Evolutionary conservation across 345 rosid species (phyloP).

Genomic region (Gossypium arboreum): DNA sequence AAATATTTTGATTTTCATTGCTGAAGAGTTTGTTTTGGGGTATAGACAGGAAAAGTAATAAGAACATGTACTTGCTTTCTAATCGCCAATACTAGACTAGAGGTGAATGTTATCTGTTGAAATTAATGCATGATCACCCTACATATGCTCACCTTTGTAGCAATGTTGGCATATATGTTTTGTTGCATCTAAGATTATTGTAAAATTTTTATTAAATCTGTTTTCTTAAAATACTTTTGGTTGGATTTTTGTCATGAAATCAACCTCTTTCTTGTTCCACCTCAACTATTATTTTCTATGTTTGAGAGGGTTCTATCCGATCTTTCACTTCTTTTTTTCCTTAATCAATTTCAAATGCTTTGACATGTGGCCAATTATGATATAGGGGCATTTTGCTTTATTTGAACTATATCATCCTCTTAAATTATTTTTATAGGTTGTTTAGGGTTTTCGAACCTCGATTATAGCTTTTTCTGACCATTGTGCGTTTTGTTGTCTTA

Average conservation of each 20-base stretch:
- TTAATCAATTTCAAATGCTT: too few relatives aligned
- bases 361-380: not conserved
- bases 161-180: too few relatives aligned
- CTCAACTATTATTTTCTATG: not conserved
- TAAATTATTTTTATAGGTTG: not conserved
- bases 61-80: not conserved
- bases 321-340: too few relatives aligned
- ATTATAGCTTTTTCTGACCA: not conserved
- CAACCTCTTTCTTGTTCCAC: not conserved
- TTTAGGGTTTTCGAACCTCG: not conserved
- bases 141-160: too few relatives aligned
- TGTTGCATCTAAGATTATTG: too few relatives aligned
- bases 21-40: not conserved
- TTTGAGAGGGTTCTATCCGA: too few relatives aligned
- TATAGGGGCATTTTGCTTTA: not conserved
- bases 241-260: not conserved
- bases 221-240: not conserved
- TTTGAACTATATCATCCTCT: not conserved
- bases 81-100: not conserved
- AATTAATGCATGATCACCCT: not conserved
- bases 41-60: not conserved
- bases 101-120: not conserved
- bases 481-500: not conserved
- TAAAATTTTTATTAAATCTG: too few relatives aligned
- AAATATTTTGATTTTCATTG: not conserved